phyloP scores from a whole-genome alignment of 257 asterid genomes.

The Solanum ossicruentum region DNA sequence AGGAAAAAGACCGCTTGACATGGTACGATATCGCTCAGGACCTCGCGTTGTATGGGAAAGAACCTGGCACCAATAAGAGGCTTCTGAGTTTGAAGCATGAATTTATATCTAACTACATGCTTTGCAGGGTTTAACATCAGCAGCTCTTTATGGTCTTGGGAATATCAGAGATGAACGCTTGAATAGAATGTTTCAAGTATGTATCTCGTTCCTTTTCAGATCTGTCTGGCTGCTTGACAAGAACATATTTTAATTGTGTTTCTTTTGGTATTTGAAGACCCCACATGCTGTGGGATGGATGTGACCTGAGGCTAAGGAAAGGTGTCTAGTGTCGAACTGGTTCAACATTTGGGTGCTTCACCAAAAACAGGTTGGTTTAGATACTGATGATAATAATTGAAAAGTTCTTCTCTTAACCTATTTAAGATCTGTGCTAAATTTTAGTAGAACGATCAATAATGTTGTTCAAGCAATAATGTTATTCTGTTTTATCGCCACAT shows the following conservation, averaged over 20 bases:
- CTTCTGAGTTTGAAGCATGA: background rate
- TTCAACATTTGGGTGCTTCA: constrained; percentile 90
- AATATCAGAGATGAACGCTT: constrained; percentile 97
- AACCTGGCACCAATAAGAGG: background rate
- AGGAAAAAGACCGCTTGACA: too few relatives aligned
- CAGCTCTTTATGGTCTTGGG: constrained; percentile 96
- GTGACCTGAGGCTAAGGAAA: constrained; percentile 91
- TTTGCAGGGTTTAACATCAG: constrained; percentile 83
- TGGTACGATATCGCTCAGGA: too few relatives aligned
- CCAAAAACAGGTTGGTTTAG: constrained; percentile 61
- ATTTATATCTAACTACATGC: background rate
- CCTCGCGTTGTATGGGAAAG: too few relatives aligned
- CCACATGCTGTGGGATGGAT: constrained; percentile 99
- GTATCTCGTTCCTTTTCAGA: background rate
- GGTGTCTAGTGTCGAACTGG: constrained; percentile 84
- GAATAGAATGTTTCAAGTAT: constrained; percentile 97
- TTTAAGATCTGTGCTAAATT: background rate
- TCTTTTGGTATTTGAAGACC: constrained; percentile 41
- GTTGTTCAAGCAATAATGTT: background rate
- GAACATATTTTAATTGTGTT: background rate
- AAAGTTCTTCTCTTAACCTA: background rate
- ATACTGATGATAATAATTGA: background rate
- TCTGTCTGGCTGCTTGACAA: background rate
- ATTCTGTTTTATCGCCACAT: constrained; percentile 1
- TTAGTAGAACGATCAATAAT: background rate